Conservation (phyloP, 345 rosid genomes). For the Schrenkiella parvula region DNA sequence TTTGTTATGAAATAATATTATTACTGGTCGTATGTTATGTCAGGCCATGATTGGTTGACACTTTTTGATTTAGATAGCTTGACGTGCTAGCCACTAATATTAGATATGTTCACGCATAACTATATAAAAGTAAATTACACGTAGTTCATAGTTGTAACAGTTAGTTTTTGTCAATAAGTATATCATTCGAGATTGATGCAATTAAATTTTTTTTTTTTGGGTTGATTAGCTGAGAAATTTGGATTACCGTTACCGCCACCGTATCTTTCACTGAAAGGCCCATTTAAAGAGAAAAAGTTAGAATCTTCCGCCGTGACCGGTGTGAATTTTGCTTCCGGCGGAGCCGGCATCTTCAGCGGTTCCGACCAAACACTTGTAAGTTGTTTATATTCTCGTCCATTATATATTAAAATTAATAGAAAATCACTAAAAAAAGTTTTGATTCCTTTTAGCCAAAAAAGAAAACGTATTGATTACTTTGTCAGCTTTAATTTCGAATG, state of each 20-base stretch:
- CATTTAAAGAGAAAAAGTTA: background rate
- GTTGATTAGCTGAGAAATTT: constrained; percentile 54
- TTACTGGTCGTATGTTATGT: background rate
- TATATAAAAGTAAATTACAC: background rate
- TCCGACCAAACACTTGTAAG: constrained; percentile 47
- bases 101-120: background rate
- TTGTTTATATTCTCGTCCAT: background rate
- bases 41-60: constrained; percentile 2
- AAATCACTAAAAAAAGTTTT: background rate
- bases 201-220: background rate
- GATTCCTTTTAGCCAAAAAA: background rate
- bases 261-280: constrained; percentile 39
- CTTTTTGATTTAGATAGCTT: constrained; percentile 5
- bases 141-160: background rate
- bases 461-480: background rate
- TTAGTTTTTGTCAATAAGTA: background rate
- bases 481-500: background rate
- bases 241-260: constrained; percentile 59
- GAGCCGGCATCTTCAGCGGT: constrained; percentile 61
- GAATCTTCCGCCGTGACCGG: constrained; percentile 34
- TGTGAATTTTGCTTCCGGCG: constrained; percentile 65
- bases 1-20: background rate
- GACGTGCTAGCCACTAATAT: background rate
- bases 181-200: background rate
- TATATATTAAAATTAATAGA: background rate